phyloP scores from a whole-genome alignment of 2,329 filamentous ascomycete genomes.

The Cyanodermella asteris region DNA sequence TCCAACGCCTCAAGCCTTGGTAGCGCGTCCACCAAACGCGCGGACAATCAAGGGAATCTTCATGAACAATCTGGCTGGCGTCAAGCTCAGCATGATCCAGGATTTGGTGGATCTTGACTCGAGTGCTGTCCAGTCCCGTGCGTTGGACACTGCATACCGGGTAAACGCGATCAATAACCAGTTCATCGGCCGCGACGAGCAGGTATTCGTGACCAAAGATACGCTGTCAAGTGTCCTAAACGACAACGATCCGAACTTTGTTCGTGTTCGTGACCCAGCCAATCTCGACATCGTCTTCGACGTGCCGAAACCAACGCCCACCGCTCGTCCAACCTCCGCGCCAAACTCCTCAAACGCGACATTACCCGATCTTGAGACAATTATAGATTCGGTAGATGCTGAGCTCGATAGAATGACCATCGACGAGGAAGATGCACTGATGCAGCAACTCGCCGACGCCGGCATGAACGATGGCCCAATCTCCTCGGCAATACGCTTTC shows the following conservation, averaged over 20 bases:
- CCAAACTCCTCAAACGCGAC: slow-evolving; percentile 11
- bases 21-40: slow-evolving; percentile 28
- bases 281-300: slow-evolving; percentile 56
- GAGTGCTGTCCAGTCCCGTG: slow-evolving; percentile 5
- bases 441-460: slow-evolving; percentile 9
- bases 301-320: slow-evolving; percentile 9
- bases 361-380: slow-evolving; percentile 9
- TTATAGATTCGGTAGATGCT: too few relatives aligned
- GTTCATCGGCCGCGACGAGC: slow-evolving; percentile 68
- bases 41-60: slow-evolving; percentile 37
- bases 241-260: slow-evolving; percentile 60
- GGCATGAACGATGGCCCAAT: not conserved
- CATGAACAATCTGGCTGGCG: slow-evolving; percentile 36
- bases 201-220: slow-evolving; percentile 56
- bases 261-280: slow-evolving; percentile 48
- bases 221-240: slow-evolving; percentile 46
- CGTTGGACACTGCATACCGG: slow-evolving; percentile 18
- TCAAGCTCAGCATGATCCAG: slow-evolving; percentile 30
- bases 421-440: slow-evolving; percentile 8
- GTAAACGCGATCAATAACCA: slow-evolving; percentile 66
- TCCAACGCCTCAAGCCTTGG: slow-evolving; percentile 25
- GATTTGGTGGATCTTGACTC: slow-evolving; percentile 15
- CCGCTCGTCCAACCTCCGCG: slow-evolving; percentile 7
- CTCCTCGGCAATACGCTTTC: slow-evolving; percentile 19
- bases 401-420: too few relatives aligned